Base-by-base conservation (phyloP, 805 yeast species). In the Brettanomyces naardenensis region DNA sequence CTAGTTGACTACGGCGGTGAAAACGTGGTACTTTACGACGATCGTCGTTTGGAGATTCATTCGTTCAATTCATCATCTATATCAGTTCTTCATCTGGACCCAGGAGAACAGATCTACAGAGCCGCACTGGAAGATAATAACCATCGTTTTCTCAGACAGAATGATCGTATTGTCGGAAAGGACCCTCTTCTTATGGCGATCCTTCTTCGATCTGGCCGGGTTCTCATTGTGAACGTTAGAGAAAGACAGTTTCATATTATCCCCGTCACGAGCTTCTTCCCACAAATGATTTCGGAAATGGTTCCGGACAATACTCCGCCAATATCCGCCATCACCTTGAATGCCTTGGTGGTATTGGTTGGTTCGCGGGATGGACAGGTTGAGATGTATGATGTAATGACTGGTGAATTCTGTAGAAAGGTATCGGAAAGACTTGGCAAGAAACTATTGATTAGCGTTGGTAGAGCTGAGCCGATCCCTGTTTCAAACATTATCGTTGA, bases 291-390 rank as follows among this genome's bases (percentile, higher is more conserved):
- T 2, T 31, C 31, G 11, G 52, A 56, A 38, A 44, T 41, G 23
- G 51, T 47, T 10, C 45, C 49, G 23, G 45, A 41, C 28, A 34
- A 46, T 17, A 46, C 37, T 11, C 64, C 58, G 1, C 53, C 55
- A 4, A 37, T 58, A 9, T 52, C 56, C 3, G 51, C 57, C 17
- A 39, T 59, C 3, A 48, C 53, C 3, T 33, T 62, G 11, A 59
- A 52, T 35, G 45, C 61, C 1, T 28, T 52, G 31, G 52, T 61
- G 6, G 38, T 54, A 18, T 48, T 65, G 6, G 56, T 70, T 6
- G 70, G 72, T 0, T 67, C 68, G 2, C 62, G 54, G 40, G 61
- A 65, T 42, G 75, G 76, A 3, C 56, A 54, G 35, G 55, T 64
- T 20, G 65, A 66, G 36, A 32, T 69, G 14, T 66, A 66, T 49